Evolutionary conservation across 805 yeast species (phyloP), one percentile per base, ranked within the genome.

Genomic region (Saccharomycopsis sp.): DNA sequence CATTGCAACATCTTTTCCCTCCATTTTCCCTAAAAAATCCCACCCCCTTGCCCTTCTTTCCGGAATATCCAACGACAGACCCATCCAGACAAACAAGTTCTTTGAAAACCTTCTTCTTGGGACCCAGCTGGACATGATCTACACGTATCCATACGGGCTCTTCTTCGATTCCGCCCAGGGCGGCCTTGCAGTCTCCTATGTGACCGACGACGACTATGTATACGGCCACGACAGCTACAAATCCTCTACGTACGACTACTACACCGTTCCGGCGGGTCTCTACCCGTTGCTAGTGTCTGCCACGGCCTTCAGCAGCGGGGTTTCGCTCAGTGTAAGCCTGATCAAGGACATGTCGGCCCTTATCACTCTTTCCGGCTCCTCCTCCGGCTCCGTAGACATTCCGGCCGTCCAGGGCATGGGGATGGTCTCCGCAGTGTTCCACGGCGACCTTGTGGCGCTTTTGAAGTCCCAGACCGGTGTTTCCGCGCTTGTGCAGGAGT

Each of bases 101-200:
- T 89, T 84, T 68, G 85, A 87, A 41, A 89, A 89, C 70, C 70
- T 89, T 68, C 69, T 88, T 9, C 75, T 89, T 40, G 90, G 78
- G 0, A 76, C 77, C 57, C 92, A 86, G 66, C 79, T 82, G 1
- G 74, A 80, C 57, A 89, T 92, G 0, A 79, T 83, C 0, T 89
- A 91, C 91, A 82, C 92, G 0, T 90, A 86, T 64, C 96, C 96
- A 1, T 88, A 87, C 89, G 34, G 71, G 87, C 3, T 88, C 91
- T 92, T 75, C 75, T 61, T 73, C 84, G 7, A 80, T 74, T 56
- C 82, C 78, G 56, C 72, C 70, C 5, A 75, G 57, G 70, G 69
- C 53, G 96, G 96, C 1, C 67, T 88, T 55, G 91, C 89, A 1
- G 73, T 86, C 52, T 78, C 87, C 29, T 90, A 89, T 64, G 80